phyloP scores from a whole-genome alignment of 1,284 basidiomycete species.

The Microbotryum intermedium region DNA sequence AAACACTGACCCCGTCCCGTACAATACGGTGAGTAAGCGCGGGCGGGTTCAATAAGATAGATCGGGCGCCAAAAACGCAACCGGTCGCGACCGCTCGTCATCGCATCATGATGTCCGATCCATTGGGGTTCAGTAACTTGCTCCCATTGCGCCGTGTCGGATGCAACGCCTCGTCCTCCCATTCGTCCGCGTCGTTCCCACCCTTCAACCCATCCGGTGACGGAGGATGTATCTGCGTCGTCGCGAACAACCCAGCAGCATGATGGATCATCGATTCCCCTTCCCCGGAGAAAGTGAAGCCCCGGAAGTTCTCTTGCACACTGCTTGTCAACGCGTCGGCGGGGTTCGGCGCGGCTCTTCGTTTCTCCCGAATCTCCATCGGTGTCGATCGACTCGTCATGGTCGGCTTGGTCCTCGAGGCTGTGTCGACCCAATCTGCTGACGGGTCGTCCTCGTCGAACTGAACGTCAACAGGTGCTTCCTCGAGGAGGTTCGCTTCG shows the following conservation, averaged over 20 bases:
- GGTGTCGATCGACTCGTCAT: slow-evolving; percentile 4
- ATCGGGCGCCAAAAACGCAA: no score
- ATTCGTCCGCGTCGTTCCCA: slow-evolving; percentile 39
- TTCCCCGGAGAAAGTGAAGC: slow-evolving; percentile 34
- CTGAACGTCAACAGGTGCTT: slow-evolving; percentile 48
- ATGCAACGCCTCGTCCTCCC: slow-evolving; percentile 25
- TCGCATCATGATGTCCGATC: no score
- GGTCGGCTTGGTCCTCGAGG: slow-evolving; percentile 13
- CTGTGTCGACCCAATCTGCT: slow-evolving; percentile 33
- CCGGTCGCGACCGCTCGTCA: no score
- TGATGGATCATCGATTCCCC: slow-evolving; percentile 28
- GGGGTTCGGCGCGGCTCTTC: slow-evolving; percentile 38
- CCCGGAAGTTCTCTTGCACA: slow-evolving; percentile 85
- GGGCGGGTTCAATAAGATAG: no score
- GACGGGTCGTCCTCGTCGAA: slow-evolving; percentile 43
- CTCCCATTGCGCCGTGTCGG: no score
- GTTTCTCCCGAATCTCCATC: slow-evolving; percentile 17
- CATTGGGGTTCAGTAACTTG: no score
- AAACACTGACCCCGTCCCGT: no score
- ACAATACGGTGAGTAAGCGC: no score
- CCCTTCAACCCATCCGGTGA: slow-evolving; percentile 36
- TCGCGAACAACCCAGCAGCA: slow-evolving; percentile 10
- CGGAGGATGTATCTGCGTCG: slow-evolving; percentile 1
- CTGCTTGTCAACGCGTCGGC: slow-evolving; percentile 66
- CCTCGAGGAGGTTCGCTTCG: slow-evolving; percentile 63